Evolutionary conservation across 371 early-diverging fungal species (phyloP).

Genomic region (Mucor velutinosus): DNA sequence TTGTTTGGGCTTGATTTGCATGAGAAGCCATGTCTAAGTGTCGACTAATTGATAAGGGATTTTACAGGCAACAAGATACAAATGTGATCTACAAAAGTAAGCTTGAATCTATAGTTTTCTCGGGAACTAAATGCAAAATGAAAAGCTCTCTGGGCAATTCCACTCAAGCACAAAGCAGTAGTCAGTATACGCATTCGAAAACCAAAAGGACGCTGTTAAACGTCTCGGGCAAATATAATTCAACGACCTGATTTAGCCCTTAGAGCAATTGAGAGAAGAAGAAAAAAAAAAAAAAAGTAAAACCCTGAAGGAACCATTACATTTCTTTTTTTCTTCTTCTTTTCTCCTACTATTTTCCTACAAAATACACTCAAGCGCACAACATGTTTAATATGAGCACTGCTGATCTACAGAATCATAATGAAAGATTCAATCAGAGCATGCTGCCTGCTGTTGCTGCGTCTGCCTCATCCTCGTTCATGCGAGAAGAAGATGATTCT

Average conservation of each 20-base stretch:
- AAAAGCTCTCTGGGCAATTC: not conserved
- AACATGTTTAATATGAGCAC: conserved; percentile 12
- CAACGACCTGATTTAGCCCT: conserved; percentile 27
- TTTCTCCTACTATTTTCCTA: conserved; percentile 2
- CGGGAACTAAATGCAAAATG: conserved; percentile 7
- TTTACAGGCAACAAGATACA: not conserved
- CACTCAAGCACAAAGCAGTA: not conserved
- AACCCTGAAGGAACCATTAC: conserved; percentile 17
- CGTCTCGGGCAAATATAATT: conserved; percentile 30
- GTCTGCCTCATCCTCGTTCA: not conserved
- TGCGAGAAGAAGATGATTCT: conserved; percentile 15
- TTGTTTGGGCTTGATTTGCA: not conserved
- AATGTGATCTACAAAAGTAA: not conserved
- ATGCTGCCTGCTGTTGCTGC: not conserved
- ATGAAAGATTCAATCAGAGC: conserved; percentile 1
- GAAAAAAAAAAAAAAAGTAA: conserved; percentile 12
- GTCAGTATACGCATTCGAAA: not conserved
- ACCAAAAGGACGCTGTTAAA: not conserved
- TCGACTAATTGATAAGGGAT: too few species aligned
- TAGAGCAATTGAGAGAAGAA: not conserved
- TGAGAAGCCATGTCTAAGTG: not conserved
- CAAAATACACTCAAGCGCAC: not conserved
- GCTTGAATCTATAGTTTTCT: not conserved
- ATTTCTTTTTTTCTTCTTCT: conserved; percentile 5
- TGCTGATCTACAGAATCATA: conserved; percentile 10